Base-by-base conservation (phyloP, 768 basidiomycete species). In the Hericium rajendrae region DNA sequence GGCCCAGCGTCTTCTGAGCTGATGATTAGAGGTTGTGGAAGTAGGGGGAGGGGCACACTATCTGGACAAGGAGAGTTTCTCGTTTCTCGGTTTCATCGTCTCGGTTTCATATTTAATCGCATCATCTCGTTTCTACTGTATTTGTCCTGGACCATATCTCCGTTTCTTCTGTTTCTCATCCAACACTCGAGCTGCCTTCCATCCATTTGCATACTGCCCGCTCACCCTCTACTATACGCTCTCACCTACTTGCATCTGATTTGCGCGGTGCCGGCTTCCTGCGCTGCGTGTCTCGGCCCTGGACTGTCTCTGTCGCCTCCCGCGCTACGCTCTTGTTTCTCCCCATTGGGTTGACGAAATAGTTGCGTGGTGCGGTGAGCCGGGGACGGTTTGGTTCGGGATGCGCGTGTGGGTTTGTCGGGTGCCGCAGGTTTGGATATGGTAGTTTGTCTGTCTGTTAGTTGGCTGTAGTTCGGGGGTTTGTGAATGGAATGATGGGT, bases 311-410 rank as follows among this genome's bases (percentile, higher is more conserved):
- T 55, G 70, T 71, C 68, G 71, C 66, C 67, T 63, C 60, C 61
- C 61, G 52, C 41, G 53, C 56, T 46, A 46, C 32, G 18, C 55
- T 54, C 50, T 64, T 59, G 73, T 77, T 74, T 79, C 76, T 77
- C 75, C 76, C 74, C 62, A 40, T 62, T 71, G 77, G 78, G 76
- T 66, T 68, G 78, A 78, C 62, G 78, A 78, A 74, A 68, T 67
- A 66, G 56, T 51, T 62, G 64, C 63, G 59, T 57, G 53, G 64
- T 67, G 63, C 64, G 73, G 77, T 79, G 77, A 78, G 77, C 77
- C 78, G 76, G 76, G 66, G 58, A 62, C 56, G 57, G 54, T 61
- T n/a, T 57, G 54, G 53, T 41, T 37, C 38, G 52, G 40, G 55
- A 41, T 57, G 28, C 39, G 9, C 41, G 43, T 20, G 60, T 16